phyloP scores from a whole-genome alignment of 768 basidiomycete genomes.

The Rhizopogon sp. region DNA sequence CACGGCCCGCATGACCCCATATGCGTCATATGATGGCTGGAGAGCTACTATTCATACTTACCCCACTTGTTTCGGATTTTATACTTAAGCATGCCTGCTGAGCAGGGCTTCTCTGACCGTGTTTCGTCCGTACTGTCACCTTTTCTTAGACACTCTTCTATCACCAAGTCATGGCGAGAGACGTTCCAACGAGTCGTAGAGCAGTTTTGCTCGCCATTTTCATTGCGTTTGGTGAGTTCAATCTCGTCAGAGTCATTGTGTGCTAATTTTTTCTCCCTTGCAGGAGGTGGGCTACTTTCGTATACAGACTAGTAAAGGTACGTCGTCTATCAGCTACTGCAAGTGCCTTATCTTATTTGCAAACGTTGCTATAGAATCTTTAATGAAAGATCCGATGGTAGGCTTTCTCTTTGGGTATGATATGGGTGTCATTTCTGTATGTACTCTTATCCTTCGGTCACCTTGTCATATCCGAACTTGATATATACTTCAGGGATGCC shows the following conservation, averaged over 20 bases:
- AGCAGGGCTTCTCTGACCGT: not conserved
- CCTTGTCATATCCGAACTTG: not conserved
- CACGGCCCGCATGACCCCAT: conserved; percentile 5
- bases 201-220: conserved; percentile 64
- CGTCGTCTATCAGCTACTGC: not conserved
- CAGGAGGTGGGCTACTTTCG: conserved; percentile 17
- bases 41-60: not conserved
- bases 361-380: not conserved
- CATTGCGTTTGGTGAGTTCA: conserved; percentile 62
- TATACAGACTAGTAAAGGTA: not conserved
- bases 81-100: conserved; percentile 7
- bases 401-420: conserved; percentile 74
- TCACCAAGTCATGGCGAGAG: conserved; percentile 24
- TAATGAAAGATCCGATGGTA: conserved; percentile 9
- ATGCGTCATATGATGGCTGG: conserved; percentile 13
- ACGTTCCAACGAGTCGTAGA: conserved; percentile 56
- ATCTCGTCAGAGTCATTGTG: not conserved
- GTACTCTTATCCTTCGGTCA: conserved; percentile 9
- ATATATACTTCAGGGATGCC: conserved; percentile 47
- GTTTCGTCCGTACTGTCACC: not conserved
- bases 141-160: not conserved
- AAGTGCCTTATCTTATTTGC: not conserved
- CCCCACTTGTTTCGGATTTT: not conserved
- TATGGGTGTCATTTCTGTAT: conserved; percentile 70
- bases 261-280: not conserved